phyloP scores from a whole-genome alignment of 1,284 basidiomycete species.

The Kalmanozyma brasiliensis region DNA sequence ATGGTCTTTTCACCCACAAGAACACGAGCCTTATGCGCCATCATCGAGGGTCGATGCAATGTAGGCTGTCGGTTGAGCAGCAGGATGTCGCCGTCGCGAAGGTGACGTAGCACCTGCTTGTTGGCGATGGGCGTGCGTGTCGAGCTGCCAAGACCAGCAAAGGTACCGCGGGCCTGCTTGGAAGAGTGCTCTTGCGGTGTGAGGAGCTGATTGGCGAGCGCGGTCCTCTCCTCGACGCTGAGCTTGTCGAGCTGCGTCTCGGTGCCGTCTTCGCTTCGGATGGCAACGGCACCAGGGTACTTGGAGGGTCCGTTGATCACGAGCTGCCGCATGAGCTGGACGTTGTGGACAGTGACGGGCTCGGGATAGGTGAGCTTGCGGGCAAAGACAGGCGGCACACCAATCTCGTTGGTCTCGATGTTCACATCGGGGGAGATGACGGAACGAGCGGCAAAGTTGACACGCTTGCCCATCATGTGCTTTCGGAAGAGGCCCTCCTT shows the following conservation, averaged over 20 bases:
- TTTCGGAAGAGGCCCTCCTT: constrained; percentile 98
- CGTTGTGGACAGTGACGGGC: constrained; percentile 91
- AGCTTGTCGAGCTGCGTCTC: constrained; percentile 75
- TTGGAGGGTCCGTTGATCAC: constrained; percentile 90
- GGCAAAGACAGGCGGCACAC: constrained; percentile 96
- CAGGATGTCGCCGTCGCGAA: constrained; percentile 93
- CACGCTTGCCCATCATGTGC: constrained; percentile 99
- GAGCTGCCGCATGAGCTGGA: constrained; percentile 86
- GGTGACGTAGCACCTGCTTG: constrained; percentile 97
- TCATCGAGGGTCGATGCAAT: constrained; percentile 99
- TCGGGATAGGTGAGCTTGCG: constrained; percentile 97
- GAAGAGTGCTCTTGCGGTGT: constrained; percentile 82
- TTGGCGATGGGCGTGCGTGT: constrained; percentile 74
- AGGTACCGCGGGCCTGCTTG: constrained; percentile 61
- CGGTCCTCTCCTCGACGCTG: constrained; percentile 85
- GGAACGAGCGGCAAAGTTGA: constrained; percentile 98
- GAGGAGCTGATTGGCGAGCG: constrained; percentile 94
- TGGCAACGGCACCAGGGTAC: constrained; percentile 92
- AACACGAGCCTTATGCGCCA: constrained; percentile 94
- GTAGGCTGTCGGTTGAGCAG: constrained; percentile 98
- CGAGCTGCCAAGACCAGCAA: constrained; percentile 61
- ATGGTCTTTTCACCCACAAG: constrained; percentile 97
- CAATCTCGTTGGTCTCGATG: constrained; percentile 99
- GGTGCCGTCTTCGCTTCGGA: constrained; percentile 88
- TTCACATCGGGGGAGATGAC: constrained; percentile 99